A percentile compares a stretch with the other conserved stretches of the same genome.
Conservation (phyloP, 2,329 filamentous ascomycete species). For the Xylaria sp. region DNA sequence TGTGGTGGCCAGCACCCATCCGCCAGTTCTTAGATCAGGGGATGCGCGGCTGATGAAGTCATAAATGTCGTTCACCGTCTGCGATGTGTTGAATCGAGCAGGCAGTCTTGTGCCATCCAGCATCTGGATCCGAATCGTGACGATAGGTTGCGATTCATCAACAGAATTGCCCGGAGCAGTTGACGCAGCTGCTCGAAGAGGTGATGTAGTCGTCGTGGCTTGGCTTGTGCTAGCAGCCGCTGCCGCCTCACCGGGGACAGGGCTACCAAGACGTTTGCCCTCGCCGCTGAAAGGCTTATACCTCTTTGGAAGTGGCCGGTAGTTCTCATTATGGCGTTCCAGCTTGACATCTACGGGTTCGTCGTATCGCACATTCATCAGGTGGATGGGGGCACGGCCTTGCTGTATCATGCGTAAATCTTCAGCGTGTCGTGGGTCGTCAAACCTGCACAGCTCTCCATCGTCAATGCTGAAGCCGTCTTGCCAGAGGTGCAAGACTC, state of each 20-base stretch:
- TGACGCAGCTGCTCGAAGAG: conserved; percentile 47
- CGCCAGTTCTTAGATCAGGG: conserved; percentile 63
- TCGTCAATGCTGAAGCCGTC: conserved; percentile 89
- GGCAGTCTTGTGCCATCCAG: conserved; percentile 80
- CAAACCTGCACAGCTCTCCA: conserved; percentile 79
- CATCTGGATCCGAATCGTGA: conserved; percentile 80
- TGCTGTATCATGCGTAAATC: conserved; percentile 80
- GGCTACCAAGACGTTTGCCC: conserved; percentile 79
- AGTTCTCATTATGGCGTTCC: conserved; percentile 79
- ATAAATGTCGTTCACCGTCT: conserved; percentile 82
- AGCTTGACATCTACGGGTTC: conserved; percentile 84
- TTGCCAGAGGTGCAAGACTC: conserved; percentile 81
- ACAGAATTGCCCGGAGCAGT: conserved; percentile 52
- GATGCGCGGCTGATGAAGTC: conserved; percentile 75
- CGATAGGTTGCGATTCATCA: conserved; percentile 72
- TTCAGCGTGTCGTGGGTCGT: conserved; percentile 78
- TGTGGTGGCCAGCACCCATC: conserved; percentile 81
- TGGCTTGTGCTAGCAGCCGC: conserved; percentile 43
- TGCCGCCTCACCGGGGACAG: conserved; percentile 70
- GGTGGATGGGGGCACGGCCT: conserved; percentile 78
- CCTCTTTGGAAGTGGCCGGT: conserved; percentile 75
- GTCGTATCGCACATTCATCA: conserved; percentile 79
- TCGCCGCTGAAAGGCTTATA: conserved; percentile 79
- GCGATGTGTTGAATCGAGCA: conserved; percentile 83
- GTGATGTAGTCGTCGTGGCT: conserved; percentile 47